A percentile compares a stretch with the other conserved stretches of the same genome.
Evolutionary conservation across 1,284 basidiomycete genomes (phyloP).

Genomic region (Ustilago xerochloae): DNA sequence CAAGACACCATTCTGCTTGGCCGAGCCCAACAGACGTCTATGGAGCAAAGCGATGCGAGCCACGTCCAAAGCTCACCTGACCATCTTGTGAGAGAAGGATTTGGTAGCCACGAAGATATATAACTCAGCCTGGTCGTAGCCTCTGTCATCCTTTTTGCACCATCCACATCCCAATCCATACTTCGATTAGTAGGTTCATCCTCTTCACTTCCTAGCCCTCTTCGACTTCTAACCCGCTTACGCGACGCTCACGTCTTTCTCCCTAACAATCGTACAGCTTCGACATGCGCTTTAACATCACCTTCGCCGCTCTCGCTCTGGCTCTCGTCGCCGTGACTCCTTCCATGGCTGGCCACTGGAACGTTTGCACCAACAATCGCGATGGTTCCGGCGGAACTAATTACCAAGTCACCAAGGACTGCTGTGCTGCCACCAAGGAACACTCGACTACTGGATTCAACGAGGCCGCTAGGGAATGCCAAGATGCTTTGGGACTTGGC

Average conservation of each 20-base stretch:
- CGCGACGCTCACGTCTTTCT: no score
- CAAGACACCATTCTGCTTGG: no score
- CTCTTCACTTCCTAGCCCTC: no score
- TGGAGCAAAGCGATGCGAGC: no score
- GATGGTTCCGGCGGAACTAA: not conserved
- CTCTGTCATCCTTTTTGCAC: not conserved
- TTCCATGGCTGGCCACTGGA: not conserved
- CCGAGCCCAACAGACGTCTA: no score
- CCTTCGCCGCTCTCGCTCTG: not conserved
- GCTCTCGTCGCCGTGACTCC: not conserved
- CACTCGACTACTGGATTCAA: constrained; percentile 2
- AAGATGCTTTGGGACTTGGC: not conserved
- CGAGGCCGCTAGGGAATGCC: constrained; percentile 2
- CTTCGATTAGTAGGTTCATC: not conserved
- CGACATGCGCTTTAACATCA: not conserved
- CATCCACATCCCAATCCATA: not conserved
- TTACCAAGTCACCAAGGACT: constrained; percentile 20
- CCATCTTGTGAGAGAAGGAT: no score
- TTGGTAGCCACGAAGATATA: no score
- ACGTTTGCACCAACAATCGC: not conserved
- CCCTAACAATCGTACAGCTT: not conserved
- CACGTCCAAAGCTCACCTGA: no score
- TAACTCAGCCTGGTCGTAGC: no score
- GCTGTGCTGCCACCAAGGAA: constrained; percentile 18
- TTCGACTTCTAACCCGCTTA: no score